phyloP scores from a whole-genome alignment of 345 rosid genomes.

The Euphorbia tirucalli region DNA sequence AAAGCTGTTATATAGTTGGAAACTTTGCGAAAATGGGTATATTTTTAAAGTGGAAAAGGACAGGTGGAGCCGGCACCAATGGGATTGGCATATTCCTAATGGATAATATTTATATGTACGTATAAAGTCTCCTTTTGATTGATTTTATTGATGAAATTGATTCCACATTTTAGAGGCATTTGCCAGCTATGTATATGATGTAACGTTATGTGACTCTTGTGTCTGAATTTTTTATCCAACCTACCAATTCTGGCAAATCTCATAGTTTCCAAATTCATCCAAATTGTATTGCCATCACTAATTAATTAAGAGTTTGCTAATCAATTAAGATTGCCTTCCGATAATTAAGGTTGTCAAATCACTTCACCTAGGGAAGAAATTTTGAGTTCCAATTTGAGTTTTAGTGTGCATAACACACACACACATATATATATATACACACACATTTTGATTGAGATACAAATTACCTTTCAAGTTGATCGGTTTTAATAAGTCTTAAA shows the following conservation, averaged over 20 bases:
- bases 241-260: background rate
- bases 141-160: background rate
- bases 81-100: background rate
- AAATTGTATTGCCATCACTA: background rate
- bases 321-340: no score
- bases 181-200: conserved; percentile 3
- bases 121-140: background rate
- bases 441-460: no score
- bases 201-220: background rate
- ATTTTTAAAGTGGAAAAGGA: background rate
- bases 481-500: no score
- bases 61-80: background rate
- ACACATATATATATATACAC: no score
- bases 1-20: background rate
- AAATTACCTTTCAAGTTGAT: no score
- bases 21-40: background rate
- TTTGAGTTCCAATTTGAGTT: no score
- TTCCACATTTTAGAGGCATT: conserved; percentile 4
- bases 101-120: background rate
- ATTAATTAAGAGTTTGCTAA: no score
- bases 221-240: background rate
- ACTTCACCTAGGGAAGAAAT: no score
- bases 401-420: no score
- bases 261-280: background rate
- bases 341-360: no score